Evolutionary conservation across 2,329 filamentous ascomycete species (phyloP).

Genomic region (Dactylellina sp.): DNA sequence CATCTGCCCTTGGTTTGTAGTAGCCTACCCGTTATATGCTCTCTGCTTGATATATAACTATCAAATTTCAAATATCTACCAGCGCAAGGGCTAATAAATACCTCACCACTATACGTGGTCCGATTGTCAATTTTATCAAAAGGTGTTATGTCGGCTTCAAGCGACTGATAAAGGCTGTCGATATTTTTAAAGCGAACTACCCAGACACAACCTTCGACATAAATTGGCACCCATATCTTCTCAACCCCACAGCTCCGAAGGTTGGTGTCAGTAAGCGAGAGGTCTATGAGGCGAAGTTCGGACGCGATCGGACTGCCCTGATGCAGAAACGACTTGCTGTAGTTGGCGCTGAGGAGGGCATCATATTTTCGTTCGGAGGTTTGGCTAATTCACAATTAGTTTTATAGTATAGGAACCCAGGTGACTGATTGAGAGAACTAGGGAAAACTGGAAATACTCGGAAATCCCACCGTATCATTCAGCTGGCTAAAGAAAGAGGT

Average conservation of each 20-base stretch:
- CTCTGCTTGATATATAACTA: too few relatives aligned
- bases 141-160: slow-evolving; percentile 80
- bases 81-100: slow-evolving; percentile 2
- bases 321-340: slow-evolving; percentile 71
- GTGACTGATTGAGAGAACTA: slow-evolving; percentile 19
- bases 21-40: too few relatives aligned
- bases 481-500: slow-evolving; percentile 72
- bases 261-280: slow-evolving; percentile 68
- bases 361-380: slow-evolving; percentile 78
- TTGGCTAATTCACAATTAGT: slow-evolving; percentile 29
- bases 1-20: slow-evolving; percentile 74
- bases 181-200: slow-evolving; percentile 72
- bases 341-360: slow-evolving; percentile 74
- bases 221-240: slow-evolving; percentile 82
- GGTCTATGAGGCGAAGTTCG: slow-evolving; percentile 74
- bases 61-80: background rate
- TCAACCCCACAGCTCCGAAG: slow-evolving; percentile 74
- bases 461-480: slow-evolving; percentile 81
- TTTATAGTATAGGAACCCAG: slow-evolving; percentile 32
- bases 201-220: slow-evolving; percentile 77
- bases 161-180: slow-evolving; percentile 78
- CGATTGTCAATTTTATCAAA: background rate
- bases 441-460: slow-evolving; percentile 76
- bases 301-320: slow-evolving; percentile 70
- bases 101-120: background rate